These are phyloP conservation scores for Trichoderma gracile DNA, from an alignment of 2,329 filamentous ascomycete species.

Conservation along the genomic window DNA sequence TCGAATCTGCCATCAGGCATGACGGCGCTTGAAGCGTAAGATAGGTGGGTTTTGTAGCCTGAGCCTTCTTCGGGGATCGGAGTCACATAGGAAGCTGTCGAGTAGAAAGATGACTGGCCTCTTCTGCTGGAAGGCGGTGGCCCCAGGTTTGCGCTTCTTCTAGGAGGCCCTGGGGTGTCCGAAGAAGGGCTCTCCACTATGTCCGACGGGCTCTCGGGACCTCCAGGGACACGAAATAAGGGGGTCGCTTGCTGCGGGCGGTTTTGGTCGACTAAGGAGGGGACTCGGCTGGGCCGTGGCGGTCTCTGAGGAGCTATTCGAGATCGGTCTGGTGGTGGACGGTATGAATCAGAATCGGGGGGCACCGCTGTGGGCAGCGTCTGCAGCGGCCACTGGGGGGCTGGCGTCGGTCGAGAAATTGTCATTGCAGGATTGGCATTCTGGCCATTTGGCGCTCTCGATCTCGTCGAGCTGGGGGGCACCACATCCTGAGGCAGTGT, in stretches of 20 bases:
- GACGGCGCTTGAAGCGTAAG: conserved; percentile 70
- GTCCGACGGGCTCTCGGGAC: conserved; percentile 30
- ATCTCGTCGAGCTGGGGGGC: conserved; percentile 12
- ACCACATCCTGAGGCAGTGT: conserved; percentile 5
- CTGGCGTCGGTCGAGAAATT: conserved; percentile 56
- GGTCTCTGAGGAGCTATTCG: conserved; percentile 57
- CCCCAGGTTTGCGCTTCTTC: conserved; percentile 57
- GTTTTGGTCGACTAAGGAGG: conserved; percentile 59
- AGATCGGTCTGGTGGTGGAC: conserved; percentile 52
- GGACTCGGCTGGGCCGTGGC: conserved; percentile 60
- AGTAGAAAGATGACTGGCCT: conserved; percentile 65
- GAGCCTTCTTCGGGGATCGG: conserved; percentile 74
- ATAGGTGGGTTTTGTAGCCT: conserved; percentile 58
- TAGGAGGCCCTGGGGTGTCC: conserved; percentile 30
- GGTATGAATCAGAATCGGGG: conserved; percentile 46
- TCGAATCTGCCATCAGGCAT: conserved; percentile 67
- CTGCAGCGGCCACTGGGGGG: conserved; percentile 57
- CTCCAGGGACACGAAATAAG: conserved; percentile 44
- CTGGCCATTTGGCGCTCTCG: conserved; percentile 26
- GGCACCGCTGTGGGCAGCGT: conserved; percentile 42
- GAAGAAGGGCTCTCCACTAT: conserved; percentile 30
- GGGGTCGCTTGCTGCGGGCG: conserved; percentile 58
- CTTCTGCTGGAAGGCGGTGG: conserved; percentile 62
- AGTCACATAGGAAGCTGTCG: conserved; percentile 66
- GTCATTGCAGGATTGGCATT: conserved; percentile 39